Percentiles rank a stretch among this genome's conserved stretches.
phyloP scores from a whole-genome alignment of 208 protist species.

The Trypanosoma rangeli region DNA sequence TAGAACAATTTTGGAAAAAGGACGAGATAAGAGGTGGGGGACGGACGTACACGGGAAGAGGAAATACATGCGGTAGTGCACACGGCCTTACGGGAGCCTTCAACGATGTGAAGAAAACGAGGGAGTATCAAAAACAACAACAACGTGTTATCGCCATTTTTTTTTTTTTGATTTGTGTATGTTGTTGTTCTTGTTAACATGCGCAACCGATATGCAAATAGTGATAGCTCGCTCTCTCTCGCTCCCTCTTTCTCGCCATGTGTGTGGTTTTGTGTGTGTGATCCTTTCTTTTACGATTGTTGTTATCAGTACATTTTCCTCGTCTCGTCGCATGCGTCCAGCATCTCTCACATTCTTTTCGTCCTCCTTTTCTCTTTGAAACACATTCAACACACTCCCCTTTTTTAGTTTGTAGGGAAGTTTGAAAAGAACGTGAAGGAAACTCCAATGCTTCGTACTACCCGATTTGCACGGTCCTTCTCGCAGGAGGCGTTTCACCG shows the following conservation, averaged over 20 bases:
- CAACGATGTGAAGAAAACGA: not conserved
- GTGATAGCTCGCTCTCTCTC: too few relatives aligned
- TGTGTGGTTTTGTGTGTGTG: not conserved
- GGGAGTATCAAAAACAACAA: not conserved
- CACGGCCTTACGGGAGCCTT: not conserved
- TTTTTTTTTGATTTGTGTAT: not conserved
- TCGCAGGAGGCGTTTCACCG: constrained; percentile 84
- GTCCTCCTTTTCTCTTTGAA: not conserved
- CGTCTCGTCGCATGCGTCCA: too few relatives aligned
- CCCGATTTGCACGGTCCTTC: constrained; percentile 38
- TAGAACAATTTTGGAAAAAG: not conserved
- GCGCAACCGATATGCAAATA: not conserved
- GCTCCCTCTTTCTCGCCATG: not conserved
- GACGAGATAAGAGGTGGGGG: not conserved
- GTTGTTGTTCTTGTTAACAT: not conserved
- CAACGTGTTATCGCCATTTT: not conserved
- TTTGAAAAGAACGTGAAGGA: not conserved
- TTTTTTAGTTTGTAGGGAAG: not conserved
- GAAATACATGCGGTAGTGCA: not conserved
- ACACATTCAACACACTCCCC: not conserved
- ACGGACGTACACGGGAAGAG: not conserved
- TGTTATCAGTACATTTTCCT: too few relatives aligned
- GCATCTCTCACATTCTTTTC: not conserved
- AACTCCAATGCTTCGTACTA: constrained; percentile 23
- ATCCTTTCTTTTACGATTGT: not conserved